These are phyloP conservation scores for Candida ponderosae DNA, from an alignment of 805 yeast genomes.

Conservation along the genomic window DNA sequence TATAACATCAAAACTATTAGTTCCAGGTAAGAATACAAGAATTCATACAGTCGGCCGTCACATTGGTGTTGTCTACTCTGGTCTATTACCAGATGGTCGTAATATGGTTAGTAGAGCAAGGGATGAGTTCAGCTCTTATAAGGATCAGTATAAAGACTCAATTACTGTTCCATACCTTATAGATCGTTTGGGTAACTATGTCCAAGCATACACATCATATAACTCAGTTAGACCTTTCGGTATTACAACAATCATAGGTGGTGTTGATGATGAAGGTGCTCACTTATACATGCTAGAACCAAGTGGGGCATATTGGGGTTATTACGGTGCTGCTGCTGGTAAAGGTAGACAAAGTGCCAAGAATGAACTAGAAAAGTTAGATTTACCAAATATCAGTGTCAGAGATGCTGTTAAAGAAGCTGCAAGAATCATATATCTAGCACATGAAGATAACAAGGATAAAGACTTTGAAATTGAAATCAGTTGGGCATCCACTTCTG, in stretches of 20 bases:
- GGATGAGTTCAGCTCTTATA: slow-evolving; percentile 80
- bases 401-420: slow-evolving; percentile 88
- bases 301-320: slow-evolving; percentile 96
- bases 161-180: slow-evolving; percentile 76
- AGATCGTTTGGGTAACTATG: slow-evolving; percentile 83
- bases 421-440: slow-evolving; percentile 84
- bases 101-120: slow-evolving; percentile 88
- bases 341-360: slow-evolving; percentile 98
- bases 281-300: slow-evolving; percentile 97
- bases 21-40: slow-evolving; percentile 81
- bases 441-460: slow-evolving; percentile 97
- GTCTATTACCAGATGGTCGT: slow-evolving; percentile 94
- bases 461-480: slow-evolving; percentile 94
- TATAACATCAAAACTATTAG: slow-evolving; percentile 77
- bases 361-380: slow-evolving; percentile 86
- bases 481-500: slow-evolving; percentile 75
- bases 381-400: slow-evolving; percentile 58
- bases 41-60: slow-evolving; percentile 92
- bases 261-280: slow-evolving; percentile 83
- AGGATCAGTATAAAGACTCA: slow-evolving; percentile 65
- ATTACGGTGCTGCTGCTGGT: slow-evolving; percentile 95
- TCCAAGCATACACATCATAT: slow-evolving; percentile 92
- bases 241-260: slow-evolving; percentile 85
- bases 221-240: slow-evolving; percentile 98
- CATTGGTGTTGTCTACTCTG: slow-evolving; percentile 91